Evolutionary conservation across 192 early-diverging fungal genomes (phyloP).

Genomic region (Linnemannia elongata): DNA sequence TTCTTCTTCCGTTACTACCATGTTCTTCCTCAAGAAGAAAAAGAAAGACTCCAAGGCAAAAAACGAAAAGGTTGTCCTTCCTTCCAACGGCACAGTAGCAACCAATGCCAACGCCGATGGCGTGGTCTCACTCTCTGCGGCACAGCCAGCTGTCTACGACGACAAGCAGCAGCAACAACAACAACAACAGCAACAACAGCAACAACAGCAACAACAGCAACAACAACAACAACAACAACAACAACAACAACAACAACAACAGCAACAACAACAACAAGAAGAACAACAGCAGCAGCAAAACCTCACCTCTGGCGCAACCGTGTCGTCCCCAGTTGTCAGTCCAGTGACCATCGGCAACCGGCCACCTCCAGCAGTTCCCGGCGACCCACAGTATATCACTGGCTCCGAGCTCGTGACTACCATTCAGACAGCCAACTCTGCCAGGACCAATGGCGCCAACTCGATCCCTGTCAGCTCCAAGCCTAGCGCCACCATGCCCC

Average conservation of each 20-base stretch:
- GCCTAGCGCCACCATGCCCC: background rate
- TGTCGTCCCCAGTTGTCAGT: background rate
- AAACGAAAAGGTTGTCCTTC: background rate
- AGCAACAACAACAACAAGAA: conserved; percentile 13
- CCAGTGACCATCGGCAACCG: background rate
- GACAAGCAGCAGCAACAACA: conserved; percentile 2
- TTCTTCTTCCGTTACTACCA: background rate
- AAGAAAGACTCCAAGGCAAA: conserved; percentile 14
- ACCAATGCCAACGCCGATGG: conserved; percentile 13
- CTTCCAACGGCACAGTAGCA: background rate
- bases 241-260: background rate
- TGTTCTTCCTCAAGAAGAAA: conserved; percentile 30
- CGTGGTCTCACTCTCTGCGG: background rate
- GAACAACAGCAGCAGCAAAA: background rate
- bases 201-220: conserved; percentile 8
- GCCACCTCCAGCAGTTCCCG: background rate
- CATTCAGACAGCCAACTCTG: background rate
- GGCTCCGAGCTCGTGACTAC: background rate
- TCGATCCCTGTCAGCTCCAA: background rate
- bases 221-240: conserved; percentile 13
- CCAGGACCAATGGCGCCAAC: background rate
- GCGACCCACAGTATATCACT: conserved; percentile 1
- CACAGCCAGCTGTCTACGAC: background rate
- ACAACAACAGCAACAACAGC: background rate
- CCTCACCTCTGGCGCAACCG: background rate